Conservation (phyloP, 1,139 yeast genomes). For the Kodamaea fungicola region DNA sequence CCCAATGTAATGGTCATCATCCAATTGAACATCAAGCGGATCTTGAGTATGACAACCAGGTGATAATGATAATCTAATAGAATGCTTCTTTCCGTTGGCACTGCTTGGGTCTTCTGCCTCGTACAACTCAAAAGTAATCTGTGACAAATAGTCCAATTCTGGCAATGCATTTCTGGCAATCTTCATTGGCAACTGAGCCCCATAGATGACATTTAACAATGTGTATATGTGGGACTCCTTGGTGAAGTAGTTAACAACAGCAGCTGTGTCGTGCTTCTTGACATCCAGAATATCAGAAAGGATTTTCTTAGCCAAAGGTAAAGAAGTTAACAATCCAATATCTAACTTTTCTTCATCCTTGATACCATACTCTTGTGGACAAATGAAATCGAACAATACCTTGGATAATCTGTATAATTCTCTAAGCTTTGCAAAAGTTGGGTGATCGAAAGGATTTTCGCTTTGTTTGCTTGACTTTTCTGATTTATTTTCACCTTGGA, state of each 20-base stretch:
- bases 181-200: constrained; percentile 91
- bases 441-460: constrained; percentile 73
- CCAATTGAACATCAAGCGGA: constrained; percentile 93
- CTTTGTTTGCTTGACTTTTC: constrained; percentile 18
- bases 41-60: constrained; percentile 99
- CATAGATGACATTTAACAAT: constrained; percentile 82
- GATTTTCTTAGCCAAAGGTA: constrained; percentile 90
- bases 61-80: constrained; percentile 82
- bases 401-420: constrained; percentile 88
- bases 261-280: constrained; percentile 74
- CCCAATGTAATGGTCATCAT: constrained; percentile 93
- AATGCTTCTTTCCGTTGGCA: constrained; percentile 71
- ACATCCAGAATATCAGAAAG: constrained; percentile 76
- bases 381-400: constrained; percentile 91
- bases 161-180: constrained; percentile 94
- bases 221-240: constrained; percentile 98
- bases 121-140: constrained; percentile 88
- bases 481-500: constrained; percentile 37
- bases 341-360: constrained; percentile 94
- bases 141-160: constrained; percentile 92
- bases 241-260: constrained; percentile 86
- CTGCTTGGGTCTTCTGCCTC: constrained; percentile 66
- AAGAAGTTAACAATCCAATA: constrained; percentile 89
- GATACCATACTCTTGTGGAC: constrained; percentile 98
- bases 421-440: constrained; percentile 74